Evolutionary conservation across 331 rosid genomes (phyloP), one percentile per base, ranked within the genome.

Genomic region (Ulmus americana): DNA sequence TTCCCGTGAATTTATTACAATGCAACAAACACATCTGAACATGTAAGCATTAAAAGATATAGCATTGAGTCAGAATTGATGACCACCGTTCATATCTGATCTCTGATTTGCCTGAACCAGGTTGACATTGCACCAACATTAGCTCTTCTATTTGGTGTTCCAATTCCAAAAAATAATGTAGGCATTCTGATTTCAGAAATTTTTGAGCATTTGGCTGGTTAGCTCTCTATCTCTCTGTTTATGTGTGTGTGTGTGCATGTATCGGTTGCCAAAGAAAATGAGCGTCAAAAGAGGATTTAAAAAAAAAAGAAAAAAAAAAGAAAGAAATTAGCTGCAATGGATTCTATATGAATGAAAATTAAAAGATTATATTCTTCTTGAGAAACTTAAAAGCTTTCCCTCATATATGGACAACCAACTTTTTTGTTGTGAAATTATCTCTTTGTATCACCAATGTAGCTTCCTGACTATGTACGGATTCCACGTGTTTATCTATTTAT

Each of bases 71-170:
- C 40, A 53, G 58, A 53, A 16, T 53, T 4, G 22, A 18, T 57
- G 20, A 46, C 8, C 6, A 48, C 8, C 38, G 39, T 46, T 71
- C 45, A 63, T 38, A 8, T 59, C 39, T 55, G 8, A 41, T 56
- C 44, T 67, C 55, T 35, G 45, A 12, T 14, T 66, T 46, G 50
- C 73, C 65, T 74, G 63, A 48, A 42, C 64, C 82, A 92, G 96
- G 90, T 92, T 74, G 97, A 88, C 81, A 85, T 92, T 61, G 88
- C 84, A 39, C 86, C 97, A 52, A 92, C 95, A 51, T 68, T 92
- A 74, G 90, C 96, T 69, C 85, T 86, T 70, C 84, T 92, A 55
- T 83, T 86, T 75, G 91, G 97, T 16, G 89, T 88, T 65, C 97
- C 97, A 63, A 86, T 88, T 75, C 97, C 96, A 15, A 86, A 79